phyloP scores from a whole-genome alignment of 2,329 filamentous ascomycete genomes.

The Hymenoscyphus infarciens region DNA sequence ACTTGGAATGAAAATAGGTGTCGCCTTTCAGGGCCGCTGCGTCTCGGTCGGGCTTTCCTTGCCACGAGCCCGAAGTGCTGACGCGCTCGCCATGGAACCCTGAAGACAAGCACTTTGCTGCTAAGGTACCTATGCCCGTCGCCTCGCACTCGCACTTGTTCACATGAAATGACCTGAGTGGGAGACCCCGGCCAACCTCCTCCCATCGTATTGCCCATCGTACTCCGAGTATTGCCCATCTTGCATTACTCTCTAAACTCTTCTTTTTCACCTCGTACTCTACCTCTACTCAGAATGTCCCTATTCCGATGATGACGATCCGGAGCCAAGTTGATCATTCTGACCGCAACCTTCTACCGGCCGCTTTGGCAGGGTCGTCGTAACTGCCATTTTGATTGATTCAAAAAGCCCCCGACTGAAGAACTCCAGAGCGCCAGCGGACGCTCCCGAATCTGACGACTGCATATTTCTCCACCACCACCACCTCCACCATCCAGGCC shows the following conservation, averaged over 20 bases:
- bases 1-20: background rate
- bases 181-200: background rate
- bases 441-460: background rate
- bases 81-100: background rate
- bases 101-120: too few species aligned
- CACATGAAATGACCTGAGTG: too few species aligned
- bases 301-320: background rate
- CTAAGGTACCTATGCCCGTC: too few species aligned
- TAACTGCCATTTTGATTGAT: constrained; percentile 23
- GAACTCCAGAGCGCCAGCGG: background rate
- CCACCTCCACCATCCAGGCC: background rate
- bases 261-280: background rate
- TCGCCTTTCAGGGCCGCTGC: background rate
- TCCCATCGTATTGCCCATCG: too few species aligned
- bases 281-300: background rate
- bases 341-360: background rate
- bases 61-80: background rate
- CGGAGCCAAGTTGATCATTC: background rate
- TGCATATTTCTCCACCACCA: background rate
- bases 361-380: constrained; percentile 2
- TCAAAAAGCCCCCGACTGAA: constrained; percentile 2
- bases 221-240: too few species aligned
- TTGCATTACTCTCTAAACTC: background rate
- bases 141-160: too few species aligned
- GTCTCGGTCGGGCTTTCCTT: background rate